phyloP scores from a whole-genome alignment of 441 rosid genomes.

The Brassica balearica region DNA sequence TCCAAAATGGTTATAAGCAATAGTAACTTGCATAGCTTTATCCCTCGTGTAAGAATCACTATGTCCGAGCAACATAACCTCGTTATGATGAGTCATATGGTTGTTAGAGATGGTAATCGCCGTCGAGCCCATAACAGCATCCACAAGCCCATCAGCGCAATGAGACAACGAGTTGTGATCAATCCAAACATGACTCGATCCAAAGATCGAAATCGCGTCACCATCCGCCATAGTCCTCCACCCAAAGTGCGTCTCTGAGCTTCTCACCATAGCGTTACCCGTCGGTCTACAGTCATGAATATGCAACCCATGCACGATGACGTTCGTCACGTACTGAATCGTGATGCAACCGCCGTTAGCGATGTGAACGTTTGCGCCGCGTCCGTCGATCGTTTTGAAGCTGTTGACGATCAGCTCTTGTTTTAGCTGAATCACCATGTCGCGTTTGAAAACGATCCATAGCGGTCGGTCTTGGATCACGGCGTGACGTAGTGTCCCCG shows the following conservation, averaged over 20 bases:
- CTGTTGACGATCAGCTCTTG: constrained; percentile 90
- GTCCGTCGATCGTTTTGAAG: constrained; percentile 94
- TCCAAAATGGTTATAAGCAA: constrained; percentile 96
- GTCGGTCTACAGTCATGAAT: constrained; percentile 92
- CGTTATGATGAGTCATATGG: constrained; percentile 91
- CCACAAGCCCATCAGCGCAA: constrained; percentile 96
- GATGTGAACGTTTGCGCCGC: constrained; percentile 87
- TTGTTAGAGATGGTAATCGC: constrained; percentile 93
- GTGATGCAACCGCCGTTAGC: constrained; percentile 94
- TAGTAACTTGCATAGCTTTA: constrained; percentile 92
- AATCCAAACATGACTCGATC: constrained; percentile 92
- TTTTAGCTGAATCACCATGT: constrained; percentile 90
- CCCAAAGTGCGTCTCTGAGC: constrained; percentile 81
- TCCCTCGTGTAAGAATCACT: constrained; percentile 87
- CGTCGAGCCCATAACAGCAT: constrained; percentile 95
- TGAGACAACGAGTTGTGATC: constrained; percentile 92
- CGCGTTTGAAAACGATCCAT: constrained; percentile 92
- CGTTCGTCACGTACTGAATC: constrained; percentile 81
- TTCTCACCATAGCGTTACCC: constrained; percentile 93
- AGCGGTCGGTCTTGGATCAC: constrained; percentile 85
- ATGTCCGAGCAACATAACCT: constrained; percentile 94
- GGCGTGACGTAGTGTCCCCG: constrained; percentile 92
- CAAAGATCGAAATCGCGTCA: constrained; percentile 86
- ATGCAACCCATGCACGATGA: constrained; percentile 88
- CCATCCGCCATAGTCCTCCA: constrained; percentile 98